Evolutionary conservation across 2,329 filamentous ascomycete species (phyloP).

Genomic region (Fusarium liriodendri): DNA sequence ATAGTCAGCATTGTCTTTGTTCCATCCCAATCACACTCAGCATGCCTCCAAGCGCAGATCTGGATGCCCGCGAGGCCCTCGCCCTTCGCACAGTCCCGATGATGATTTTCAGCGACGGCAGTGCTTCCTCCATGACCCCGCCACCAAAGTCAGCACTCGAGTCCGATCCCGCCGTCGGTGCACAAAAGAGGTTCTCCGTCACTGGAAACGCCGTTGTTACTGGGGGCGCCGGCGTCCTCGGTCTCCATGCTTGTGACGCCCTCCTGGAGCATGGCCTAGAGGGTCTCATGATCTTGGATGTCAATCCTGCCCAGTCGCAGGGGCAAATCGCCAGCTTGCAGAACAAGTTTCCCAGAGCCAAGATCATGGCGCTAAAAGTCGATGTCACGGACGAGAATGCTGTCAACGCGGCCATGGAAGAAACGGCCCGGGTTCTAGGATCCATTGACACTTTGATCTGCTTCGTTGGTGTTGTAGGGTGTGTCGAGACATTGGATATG

Average conservation of each 20-base stretch:
- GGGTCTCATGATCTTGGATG: slow-evolving; percentile 70
- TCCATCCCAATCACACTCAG: background rate
- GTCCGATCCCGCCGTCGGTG: background rate
- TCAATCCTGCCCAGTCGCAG: slow-evolving; percentile 58
- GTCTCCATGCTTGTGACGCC: slow-evolving; percentile 62
- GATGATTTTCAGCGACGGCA: background rate
- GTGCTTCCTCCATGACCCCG: background rate
- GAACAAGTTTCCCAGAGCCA: slow-evolving; percentile 24
- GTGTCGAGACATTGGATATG: slow-evolving; percentile 70
- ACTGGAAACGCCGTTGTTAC: slow-evolving; percentile 60
- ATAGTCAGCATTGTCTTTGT: background rate
- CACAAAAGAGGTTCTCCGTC: slow-evolving; percentile 5
- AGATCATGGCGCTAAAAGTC: slow-evolving; percentile 16
- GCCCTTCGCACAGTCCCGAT: background rate
- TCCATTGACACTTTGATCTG: slow-evolving; percentile 23
- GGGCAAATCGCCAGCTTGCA: slow-evolving; percentile 12
- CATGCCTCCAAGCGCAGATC: background rate
- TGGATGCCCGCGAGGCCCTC: background rate
- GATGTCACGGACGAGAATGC: slow-evolving; percentile 28
- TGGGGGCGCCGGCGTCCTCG: slow-evolving; percentile 58
- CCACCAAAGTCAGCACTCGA: background rate
- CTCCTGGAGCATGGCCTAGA: slow-evolving; percentile 75
- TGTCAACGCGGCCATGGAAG: slow-evolving; percentile 13
- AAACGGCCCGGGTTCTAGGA: slow-evolving; percentile 13
- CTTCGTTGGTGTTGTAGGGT: slow-evolving; percentile 30